Evolutionary conservation across 2,329 filamentous ascomycete genomes (phyloP), one percentile per base, ranked within the genome.

Genomic region (Colletotrichum lupini): DNA sequence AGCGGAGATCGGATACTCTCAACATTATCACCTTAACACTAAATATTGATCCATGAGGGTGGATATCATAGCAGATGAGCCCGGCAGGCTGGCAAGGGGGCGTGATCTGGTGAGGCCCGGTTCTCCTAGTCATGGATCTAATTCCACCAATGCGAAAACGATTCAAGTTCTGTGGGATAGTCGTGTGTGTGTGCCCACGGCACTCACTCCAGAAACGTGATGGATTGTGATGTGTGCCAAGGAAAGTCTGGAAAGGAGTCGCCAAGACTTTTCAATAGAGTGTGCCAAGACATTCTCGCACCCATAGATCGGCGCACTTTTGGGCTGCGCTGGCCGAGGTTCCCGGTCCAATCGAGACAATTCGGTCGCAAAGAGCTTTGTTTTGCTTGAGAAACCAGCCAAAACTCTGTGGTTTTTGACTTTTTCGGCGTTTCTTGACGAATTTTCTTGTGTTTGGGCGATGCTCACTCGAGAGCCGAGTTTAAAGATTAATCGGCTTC

Each of bases 181-280:
- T 49, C 19, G 42, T 49, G 42, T 49, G 42, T 19, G 42, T 19
- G 42, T 69, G 32, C 53, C 24, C 42, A 46, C 66, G 35, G 30
- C 56, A 59, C n/a, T 26, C 46, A 8, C 59, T 62, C 70, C 60
- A 65, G 55, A 56, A 65, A 60, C 55, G 42, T 56, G 28, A 57
- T 59, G n/a, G 37, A 26, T n/a, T 62, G 42, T 46, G 42, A 62
- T n/a, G 26, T 6, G 26, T 35, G 60, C 60, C 42, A 60, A 70
- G 70, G n/a, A 55, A 22, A 65, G 52, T 46, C 37, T n/a, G 46
- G 55, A 70, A 73, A 73, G 70, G 70, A 65, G 70, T 37, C 52
- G 70, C 70, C 67, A 70, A 73, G 67, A 60, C 55, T 30, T 53
- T 30, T 24, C 55, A 9, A 12, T 16, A 57, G 42, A 57, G 19